Percentiles rank a stretch among this genome's conserved stretches.
These are phyloP conservation scores for Boehmeria nivea DNA, from an alignment of 306 rosid genomes.

Conservation along the genomic window DNA sequence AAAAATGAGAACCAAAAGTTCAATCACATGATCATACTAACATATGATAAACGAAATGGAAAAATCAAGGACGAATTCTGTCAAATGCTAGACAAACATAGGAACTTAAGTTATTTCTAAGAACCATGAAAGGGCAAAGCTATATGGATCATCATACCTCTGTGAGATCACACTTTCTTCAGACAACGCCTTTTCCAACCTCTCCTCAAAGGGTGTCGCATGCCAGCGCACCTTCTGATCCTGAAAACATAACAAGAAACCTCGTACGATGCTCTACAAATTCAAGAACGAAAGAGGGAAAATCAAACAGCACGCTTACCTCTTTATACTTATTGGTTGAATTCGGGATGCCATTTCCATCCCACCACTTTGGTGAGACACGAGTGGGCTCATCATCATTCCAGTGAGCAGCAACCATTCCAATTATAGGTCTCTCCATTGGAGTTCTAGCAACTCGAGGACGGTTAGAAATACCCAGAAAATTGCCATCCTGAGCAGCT, in stretches of 20 bases:
- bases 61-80: no score
- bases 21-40: not conserved
- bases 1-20: no score
- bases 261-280: slow-evolving; percentile 6
- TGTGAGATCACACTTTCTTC: slow-evolving; percentile 59
- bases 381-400: slow-evolving; percentile 48
- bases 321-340: slow-evolving; percentile 91
- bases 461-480: slow-evolving; percentile 22
- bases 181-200: slow-evolving; percentile 74
- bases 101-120: no score
- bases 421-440: slow-evolving; percentile 65
- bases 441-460: slow-evolving; percentile 43
- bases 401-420: slow-evolving; percentile 76
- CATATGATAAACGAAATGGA: no score
- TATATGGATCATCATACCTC: slow-evolving; percentile 29
- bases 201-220: slow-evolving; percentile 88
- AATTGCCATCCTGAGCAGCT: slow-evolving; percentile 30
- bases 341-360: slow-evolving; percentile 88
- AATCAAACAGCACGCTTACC: slow-evolving; percentile 29
- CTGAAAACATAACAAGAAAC: slow-evolving; percentile 33
- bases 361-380: slow-evolving; percentile 67
- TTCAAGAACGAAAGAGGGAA: slow-evolving; percentile 2
- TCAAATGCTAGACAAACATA: no score
- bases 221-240: slow-evolving; percentile 98
- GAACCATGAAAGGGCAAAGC: no score